These are phyloP conservation scores for Saccharomyces hybrid DNA, from an alignment of 1,139 yeast genomes.

Conservation along the genomic window DNA sequence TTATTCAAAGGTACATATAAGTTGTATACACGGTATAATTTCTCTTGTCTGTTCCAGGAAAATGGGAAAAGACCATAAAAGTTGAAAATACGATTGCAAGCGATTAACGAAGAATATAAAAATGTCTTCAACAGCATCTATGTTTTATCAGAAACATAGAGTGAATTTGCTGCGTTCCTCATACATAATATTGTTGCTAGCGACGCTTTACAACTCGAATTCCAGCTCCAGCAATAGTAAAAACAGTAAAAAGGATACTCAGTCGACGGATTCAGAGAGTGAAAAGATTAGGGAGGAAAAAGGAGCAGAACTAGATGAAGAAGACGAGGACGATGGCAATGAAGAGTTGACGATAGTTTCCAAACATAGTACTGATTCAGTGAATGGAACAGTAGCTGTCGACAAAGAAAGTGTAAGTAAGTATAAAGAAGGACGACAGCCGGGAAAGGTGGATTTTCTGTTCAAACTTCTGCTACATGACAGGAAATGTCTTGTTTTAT, in stretches of 20 bases:
- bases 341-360: constrained; percentile 2
- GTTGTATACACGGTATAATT: too few relatives aligned
- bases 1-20: too few relatives aligned
- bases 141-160: constrained; percentile 25
- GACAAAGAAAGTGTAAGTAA: constrained; percentile 2
- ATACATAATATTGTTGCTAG: constrained; percentile 23
- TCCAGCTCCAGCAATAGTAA: constrained; percentile 11
- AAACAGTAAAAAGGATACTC: constrained; percentile 6
- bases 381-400: neutral
- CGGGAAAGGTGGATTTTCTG: constrained; percentile 16
- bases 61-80: neutral
- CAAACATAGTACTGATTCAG: constrained; percentile 2
- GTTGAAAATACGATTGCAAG: neutral
- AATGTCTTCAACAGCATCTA: constrained; percentile 5
- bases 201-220: constrained; percentile 17
- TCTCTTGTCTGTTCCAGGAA: too few relatives aligned
- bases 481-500: constrained; percentile 27
- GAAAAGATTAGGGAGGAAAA: neutral
- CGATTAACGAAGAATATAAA: neutral
- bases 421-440: constrained; percentile 3
- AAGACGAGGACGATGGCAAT: neutral
- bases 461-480: constrained; percentile 23
- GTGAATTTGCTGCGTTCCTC: constrained; percentile 25
- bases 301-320: constrained; percentile 4
- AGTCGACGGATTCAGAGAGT: constrained; percentile 3